Evolutionary conservation across 768 basidiomycete genomes (phyloP).

Genomic region (Lyophyllum decastes): DNA sequence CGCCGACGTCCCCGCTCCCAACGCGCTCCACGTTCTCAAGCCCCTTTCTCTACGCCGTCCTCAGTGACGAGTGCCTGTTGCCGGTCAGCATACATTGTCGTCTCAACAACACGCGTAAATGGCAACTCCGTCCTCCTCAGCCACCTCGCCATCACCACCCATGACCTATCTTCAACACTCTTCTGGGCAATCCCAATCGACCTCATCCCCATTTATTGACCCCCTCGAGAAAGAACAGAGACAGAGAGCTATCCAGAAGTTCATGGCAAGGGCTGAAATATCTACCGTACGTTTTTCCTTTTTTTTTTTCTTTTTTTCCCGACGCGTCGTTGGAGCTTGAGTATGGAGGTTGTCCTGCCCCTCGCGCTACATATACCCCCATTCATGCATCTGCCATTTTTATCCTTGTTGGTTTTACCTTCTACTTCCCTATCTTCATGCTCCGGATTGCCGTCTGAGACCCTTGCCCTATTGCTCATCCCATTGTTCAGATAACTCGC

Average conservation of each 20-base stretch:
- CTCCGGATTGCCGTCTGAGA: slow-evolving; percentile 27
- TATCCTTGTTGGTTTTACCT: slow-evolving; percentile 4
- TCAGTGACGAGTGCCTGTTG: slow-evolving; percentile 30
- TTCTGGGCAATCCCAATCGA: slow-evolving; percentile 37
- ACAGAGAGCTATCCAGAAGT: slow-evolving; percentile 71
- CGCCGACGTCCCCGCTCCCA: slow-evolving; percentile 29
- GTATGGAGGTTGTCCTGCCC: slow-evolving; percentile 18
- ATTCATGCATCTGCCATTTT: slow-evolving; percentile 1
- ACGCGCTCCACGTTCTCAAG: slow-evolving; percentile 38
- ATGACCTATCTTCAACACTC: slow-evolving; percentile 58
- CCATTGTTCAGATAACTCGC: slow-evolving; percentile 67
- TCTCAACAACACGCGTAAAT: slow-evolving; percentile 46
- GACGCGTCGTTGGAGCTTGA: slow-evolving; percentile 48
- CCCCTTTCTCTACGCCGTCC: slow-evolving; percentile 31
- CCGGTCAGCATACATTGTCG: slow-evolving; percentile 17
- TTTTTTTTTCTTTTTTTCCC: slow-evolving; percentile 26
- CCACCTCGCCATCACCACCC: slow-evolving; percentile 82
- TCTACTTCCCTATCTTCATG: slow-evolving; percentile 8
- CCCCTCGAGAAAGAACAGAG: slow-evolving; percentile 58
- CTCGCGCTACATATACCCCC: slow-evolving; percentile 6
- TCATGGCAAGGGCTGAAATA: slow-evolving; percentile 76
- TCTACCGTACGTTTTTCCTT: slow-evolving; percentile 65
- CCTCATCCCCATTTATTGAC: slow-evolving; percentile 35
- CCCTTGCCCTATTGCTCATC: slow-evolving; percentile 39
- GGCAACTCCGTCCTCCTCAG: slow-evolving; percentile 80